phyloP scores from a whole-genome alignment of 306 rosid genomes.

The Abrus precatorius region DNA sequence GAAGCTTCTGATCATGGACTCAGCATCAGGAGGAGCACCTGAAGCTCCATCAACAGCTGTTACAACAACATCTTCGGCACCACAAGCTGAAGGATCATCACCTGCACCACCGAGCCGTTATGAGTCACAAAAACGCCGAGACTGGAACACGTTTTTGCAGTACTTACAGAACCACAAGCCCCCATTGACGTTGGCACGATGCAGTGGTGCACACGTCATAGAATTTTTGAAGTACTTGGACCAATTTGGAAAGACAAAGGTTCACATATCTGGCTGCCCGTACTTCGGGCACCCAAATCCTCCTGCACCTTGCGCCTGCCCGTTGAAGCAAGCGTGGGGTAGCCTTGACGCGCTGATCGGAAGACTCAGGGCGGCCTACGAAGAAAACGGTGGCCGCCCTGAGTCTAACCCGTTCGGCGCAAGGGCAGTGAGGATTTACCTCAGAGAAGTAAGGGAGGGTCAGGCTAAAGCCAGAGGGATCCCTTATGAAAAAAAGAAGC shows the following conservation, averaged over 20 bases:
- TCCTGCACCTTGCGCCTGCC: constrained; percentile 89
- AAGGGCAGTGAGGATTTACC: constrained; percentile 80
- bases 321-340: constrained; percentile 91
- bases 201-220: constrained; percentile 99
- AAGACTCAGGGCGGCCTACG: constrained; percentile 92
- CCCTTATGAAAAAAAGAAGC: constrained; percentile 93
- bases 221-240: constrained; percentile 91
- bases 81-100: constrained; percentile 52
- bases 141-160: constrained; percentile 98
- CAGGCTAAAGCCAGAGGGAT: constrained; percentile 96
- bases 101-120: constrained; percentile 83
- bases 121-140: constrained; percentile 93
- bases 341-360: constrained; percentile 93
- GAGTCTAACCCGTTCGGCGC: constrained; percentile 94
- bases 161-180: constrained; percentile 95
- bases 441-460: constrained; percentile 85
- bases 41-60: constrained; percentile 47
- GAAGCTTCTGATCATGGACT: constrained; percentile 62
- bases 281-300: constrained; percentile 88
- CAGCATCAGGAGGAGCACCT: constrained; percentile 58
- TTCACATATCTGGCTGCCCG: constrained; percentile 78
- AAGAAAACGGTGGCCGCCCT: constrained; percentile 90
- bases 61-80: neutral
- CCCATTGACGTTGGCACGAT: constrained; percentile 82
- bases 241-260: constrained; percentile 96